Percentiles rank a stretch among this genome's conserved stretches.
These are phyloP conservation scores for Dothideomycetes sp. DNA, from an alignment of 2,329 filamentous ascomycete species.

Conservation along the genomic window DNA sequence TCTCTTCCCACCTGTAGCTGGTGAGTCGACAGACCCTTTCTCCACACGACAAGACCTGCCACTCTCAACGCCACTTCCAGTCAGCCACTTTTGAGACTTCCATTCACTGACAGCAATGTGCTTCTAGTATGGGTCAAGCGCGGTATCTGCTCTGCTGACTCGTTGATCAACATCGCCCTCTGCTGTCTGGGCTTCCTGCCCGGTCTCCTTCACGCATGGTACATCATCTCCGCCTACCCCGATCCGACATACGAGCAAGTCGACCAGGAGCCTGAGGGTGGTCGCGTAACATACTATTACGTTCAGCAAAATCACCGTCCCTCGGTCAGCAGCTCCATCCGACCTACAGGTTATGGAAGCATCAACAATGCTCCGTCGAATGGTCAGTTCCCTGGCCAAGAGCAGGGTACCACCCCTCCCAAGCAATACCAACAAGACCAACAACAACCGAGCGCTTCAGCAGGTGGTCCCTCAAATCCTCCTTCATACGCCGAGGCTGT, in stretches of 20 bases:
- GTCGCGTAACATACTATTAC: conserved; percentile 67
- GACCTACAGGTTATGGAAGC: conserved; percentile 29
- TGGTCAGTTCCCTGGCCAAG: conserved; percentile 35
- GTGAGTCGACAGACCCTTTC: conserved; percentile 30
- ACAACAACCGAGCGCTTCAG: conserved; percentile 28
- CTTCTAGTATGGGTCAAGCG: conserved; percentile 85
- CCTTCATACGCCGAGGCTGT: conserved; percentile 88
- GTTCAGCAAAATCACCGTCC: conserved; percentile 30
- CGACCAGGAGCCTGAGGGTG: conserved; percentile 53
- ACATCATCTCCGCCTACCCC: conserved; percentile 88
- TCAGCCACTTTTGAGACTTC: too few species aligned
- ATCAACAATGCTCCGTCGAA: conserved; percentile 24
- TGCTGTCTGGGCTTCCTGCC: conserved; percentile 56
- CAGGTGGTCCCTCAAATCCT: conserved; percentile 48
- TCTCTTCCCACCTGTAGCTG: conserved; percentile 51
- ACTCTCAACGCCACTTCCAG: not conserved
- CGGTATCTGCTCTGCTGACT: conserved; percentile 86
- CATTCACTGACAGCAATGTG: conserved; percentile 27
- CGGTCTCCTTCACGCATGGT: conserved; percentile 91
- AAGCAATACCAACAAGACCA: conserved; percentile 14
- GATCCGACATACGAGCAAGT: conserved; percentile 55
- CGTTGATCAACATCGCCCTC: conserved; percentile 89
- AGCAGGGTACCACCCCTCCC: conserved; percentile 27
- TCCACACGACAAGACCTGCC: conserved; percentile 5
- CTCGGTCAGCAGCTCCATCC: conserved; percentile 6